phyloP scores from a whole-genome alignment of 2,329 filamentous ascomycete genomes.

The Claviceps humidiphila region DNA sequence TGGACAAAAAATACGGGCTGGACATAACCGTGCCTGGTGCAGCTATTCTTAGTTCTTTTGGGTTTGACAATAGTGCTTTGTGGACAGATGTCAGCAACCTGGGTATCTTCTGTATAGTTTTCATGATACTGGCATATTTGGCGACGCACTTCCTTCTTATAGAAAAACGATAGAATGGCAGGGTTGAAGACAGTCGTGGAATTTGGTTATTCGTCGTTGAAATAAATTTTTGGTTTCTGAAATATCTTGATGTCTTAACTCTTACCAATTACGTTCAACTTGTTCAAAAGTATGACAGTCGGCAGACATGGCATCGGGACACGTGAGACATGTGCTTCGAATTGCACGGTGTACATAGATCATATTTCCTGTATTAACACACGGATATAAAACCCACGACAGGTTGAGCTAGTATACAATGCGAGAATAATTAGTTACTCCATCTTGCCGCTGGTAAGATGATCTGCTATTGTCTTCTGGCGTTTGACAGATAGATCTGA shows the following conservation, averaged over 20 bases:
- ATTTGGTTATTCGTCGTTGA: too few species aligned
- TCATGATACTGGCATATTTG: conserved; percentile 75
- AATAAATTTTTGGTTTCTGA: too few species aligned
- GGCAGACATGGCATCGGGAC: not conserved
- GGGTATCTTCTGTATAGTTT: conserved; percentile 66
- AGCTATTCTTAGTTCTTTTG: conserved; percentile 86
- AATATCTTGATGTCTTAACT: too few species aligned
- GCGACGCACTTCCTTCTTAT: conserved; percentile 92
- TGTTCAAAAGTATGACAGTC: not conserved
- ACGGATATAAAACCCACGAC: not conserved
- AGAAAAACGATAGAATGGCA: conserved; percentile 49
- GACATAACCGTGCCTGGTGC: conserved; percentile 94
- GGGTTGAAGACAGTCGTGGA: not conserved
- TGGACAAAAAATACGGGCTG: conserved; percentile 90
- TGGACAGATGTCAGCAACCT: conserved; percentile 77
- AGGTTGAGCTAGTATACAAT: not conserved
- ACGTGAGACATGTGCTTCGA: not conserved
- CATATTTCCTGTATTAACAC: not conserved
- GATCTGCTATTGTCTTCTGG: conserved; percentile 43
- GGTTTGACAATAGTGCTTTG: conserved; percentile 76
- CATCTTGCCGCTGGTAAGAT: conserved; percentile 47
- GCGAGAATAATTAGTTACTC: conserved; percentile 6
- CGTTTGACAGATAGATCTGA: conserved; percentile 33
- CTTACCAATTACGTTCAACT: not conserved
- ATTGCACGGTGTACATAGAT: not conserved